Evolutionary conservation across 345 rosid genomes (phyloP), one percentile per base, ranked within the genome.

Genomic region (Brassica rapa): DNA sequence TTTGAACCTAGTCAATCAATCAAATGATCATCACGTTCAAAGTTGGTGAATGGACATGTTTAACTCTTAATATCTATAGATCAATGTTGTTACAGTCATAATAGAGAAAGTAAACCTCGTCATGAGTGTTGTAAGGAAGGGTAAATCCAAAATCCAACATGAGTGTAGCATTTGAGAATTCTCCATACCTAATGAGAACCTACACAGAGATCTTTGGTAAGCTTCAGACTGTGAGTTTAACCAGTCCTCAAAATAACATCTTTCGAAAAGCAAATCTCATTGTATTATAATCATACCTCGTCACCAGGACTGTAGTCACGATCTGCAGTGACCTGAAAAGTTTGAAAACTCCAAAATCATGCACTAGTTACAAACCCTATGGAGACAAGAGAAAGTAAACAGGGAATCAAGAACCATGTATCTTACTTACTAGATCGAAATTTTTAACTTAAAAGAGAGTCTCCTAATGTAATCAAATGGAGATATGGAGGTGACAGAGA

Each of bases 101-200:
- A 63, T 53, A 63, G 30, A 65, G 76, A 70, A 76, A 21, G 77
- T 85, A 72, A 83, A 90, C 98, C 96, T 90, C 87, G 69, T 92
- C 96, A 71, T 87, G 82, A 39, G 68, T 84, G 84, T 92, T 94
- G 80, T 80, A 56, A n/a, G 90, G 85, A 76, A 90, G 80, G 6
- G 93, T 83, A 83, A 94, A 94, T 59, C 97, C 98, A 24, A 87
- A 94, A 75, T 92, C 96, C 84, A 88, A 81, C 78, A 90, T 79
- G 83, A 94, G 86, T 64, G 86, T 81, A 14, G 93, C 89, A 87
- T 94, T 94, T 66, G 96, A 70, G 84, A 88, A 80, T 75, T 87
- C 86, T 29, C 98, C 98, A 35, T 94, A 92, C 14, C 84, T 82
- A 78, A 94, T 87, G 71, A 85, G 67, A 59, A 94, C 89, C 96